Conservation (phyloP, 2,329 filamentous ascomycete species). For the Arthrobotrys sphaeroides region DNA sequence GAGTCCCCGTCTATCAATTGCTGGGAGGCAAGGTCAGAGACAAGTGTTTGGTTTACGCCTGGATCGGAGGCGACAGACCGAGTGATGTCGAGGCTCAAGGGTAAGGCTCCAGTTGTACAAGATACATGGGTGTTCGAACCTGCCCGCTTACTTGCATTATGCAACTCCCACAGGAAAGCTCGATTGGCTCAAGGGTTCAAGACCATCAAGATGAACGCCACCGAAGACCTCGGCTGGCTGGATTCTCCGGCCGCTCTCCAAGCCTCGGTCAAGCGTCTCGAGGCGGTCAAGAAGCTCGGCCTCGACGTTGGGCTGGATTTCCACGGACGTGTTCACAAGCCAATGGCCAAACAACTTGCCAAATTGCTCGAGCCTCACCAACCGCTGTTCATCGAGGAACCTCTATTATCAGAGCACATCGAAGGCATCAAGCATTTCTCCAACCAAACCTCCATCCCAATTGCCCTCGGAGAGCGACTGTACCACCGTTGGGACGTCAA, state of each 20-base stretch:
- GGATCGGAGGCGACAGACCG: conserved; percentile 80
- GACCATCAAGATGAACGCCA: conserved; percentile 81
- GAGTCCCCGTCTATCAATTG: conserved; percentile 76
- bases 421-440: conserved; percentile 72
- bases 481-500: conserved; percentile 79
- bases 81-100: conserved; percentile 72
- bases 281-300: conserved; percentile 74
- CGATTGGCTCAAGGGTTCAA: conserved; percentile 72
- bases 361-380: conserved; percentile 72
- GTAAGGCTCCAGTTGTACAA: conserved; percentile 60
- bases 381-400: conserved; percentile 81
- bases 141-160: conserved; percentile 34
- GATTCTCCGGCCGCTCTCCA: conserved; percentile 74
- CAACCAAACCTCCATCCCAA: conserved; percentile 69
- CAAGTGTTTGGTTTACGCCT: conserved; percentile 77
- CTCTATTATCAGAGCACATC: conserved; percentile 73
- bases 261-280: conserved; percentile 72
- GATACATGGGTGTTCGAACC: background rate
- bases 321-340: conserved; percentile 78
- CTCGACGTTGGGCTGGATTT: conserved; percentile 80
- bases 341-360: conserved; percentile 82
- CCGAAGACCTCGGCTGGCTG: conserved; percentile 78
- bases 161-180: conserved; percentile 63
- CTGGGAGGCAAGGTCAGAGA: conserved; percentile 78
- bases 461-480: conserved; percentile 76